Conservation (phyloP, 768 basidiomycete genomes). For the Macrolepiota albuminosa region DNA sequence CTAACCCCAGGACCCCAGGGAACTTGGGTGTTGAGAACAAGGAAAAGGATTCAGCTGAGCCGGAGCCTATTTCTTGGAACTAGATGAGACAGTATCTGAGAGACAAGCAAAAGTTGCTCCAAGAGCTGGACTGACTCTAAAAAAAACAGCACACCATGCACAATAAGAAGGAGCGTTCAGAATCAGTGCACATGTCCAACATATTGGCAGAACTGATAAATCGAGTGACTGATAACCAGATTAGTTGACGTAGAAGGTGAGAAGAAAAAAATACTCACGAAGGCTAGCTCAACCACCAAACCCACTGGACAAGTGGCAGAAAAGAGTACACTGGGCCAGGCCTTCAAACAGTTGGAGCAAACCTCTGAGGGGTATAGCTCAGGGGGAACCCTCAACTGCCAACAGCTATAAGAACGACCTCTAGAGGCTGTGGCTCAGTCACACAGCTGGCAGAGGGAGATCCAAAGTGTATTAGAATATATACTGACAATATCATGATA, state of each 20-base stretch:
- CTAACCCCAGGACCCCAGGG: background rate
- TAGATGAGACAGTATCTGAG: background rate
- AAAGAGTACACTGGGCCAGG: background rate
- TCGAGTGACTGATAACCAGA: background rate
- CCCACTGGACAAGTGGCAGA: background rate
- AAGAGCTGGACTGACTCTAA: background rate
- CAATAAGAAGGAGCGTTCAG: background rate
- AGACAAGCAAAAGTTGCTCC: background rate
- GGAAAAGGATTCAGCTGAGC: accelerated
- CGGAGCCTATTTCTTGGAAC: accelerated
- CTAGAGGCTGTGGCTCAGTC: no score
- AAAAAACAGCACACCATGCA: background rate
- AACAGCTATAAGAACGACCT: no score
- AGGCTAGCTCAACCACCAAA: no score
- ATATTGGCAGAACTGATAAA: background rate
- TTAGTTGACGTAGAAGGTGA: no score
- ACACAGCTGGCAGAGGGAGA: no score
- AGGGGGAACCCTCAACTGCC: no score
- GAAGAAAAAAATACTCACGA: no score
- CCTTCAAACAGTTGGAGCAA: background rate
- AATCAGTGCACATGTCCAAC: background rate
- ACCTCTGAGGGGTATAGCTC: no score
- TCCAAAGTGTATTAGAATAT: no score
- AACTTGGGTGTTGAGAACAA: no score
- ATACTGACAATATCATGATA: no score